These are phyloP conservation scores for Candida maris DNA, from an alignment of 805 yeast species.

Conservation along the genomic window DNA sequence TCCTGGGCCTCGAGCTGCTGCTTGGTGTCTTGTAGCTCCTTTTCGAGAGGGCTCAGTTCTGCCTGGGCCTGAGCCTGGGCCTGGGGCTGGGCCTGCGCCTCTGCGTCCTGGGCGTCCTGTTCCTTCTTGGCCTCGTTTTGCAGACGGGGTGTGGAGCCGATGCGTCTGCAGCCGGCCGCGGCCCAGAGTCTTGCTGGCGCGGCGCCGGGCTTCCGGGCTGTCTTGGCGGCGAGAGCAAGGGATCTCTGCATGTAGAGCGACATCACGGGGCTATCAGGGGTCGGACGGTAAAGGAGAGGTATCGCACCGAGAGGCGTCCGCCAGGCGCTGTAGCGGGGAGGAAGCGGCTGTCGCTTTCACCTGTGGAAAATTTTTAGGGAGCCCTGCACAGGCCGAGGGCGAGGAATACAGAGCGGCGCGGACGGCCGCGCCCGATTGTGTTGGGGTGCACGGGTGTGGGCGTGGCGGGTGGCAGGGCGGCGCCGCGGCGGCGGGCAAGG, in stretches of 20 bases:
- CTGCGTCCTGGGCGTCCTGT: constrained; percentile 7
- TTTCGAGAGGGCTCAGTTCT: constrained; percentile 26
- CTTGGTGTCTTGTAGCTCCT: constrained; percentile 40
- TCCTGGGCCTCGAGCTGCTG: constrained; percentile 56
- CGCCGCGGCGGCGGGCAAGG: no score
- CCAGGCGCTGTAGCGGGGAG: no score
- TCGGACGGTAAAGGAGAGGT: no score
- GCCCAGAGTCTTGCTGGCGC: background rate
- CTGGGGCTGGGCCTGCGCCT: constrained; percentile 13
- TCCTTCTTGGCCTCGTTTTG: constrained; percentile 31
- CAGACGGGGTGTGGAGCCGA: constrained; percentile 18
- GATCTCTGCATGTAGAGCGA: background rate
- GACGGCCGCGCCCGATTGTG: no score
- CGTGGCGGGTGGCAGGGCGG: no score
- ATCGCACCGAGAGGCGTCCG: no score
- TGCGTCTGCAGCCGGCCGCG: constrained; percentile 16
- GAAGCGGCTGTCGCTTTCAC: no score
- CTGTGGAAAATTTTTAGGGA: no score
- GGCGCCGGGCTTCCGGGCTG: background rate
- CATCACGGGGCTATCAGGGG: no score
- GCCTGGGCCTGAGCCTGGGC: constrained; percentile 10
- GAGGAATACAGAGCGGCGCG: no score
- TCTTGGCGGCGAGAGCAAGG: background rate
- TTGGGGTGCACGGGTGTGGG: no score
- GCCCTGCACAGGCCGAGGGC: no score